These are phyloP conservation scores for Cucumis melo DNA, from an alignment of 306 rosid species.

Conservation along the genomic window DNA sequence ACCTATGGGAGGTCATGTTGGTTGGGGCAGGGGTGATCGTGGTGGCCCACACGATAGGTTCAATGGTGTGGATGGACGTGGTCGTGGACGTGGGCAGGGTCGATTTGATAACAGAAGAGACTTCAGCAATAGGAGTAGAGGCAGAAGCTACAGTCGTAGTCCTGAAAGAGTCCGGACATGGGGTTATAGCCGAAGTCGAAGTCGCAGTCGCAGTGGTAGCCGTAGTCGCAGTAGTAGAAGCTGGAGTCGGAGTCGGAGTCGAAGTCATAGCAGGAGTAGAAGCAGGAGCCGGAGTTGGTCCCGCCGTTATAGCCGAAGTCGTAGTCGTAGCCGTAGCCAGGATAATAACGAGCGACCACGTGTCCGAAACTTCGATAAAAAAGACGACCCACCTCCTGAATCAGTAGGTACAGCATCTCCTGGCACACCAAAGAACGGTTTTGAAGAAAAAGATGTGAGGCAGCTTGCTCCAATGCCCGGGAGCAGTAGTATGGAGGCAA, in stretches of 20 bases:
- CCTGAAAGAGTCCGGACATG: constrained; percentile 90
- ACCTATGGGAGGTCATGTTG: constrained; percentile 47
- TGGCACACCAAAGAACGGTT: constrained; percentile 18
- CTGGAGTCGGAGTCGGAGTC: constrained; percentile 39
- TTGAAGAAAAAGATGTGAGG: constrained; percentile 15
- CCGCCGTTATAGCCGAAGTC: constrained; percentile 30
- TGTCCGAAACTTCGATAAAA: constrained; percentile 18
- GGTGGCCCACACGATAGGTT: constrained; percentile 40
- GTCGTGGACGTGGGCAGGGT: constrained; percentile 88
- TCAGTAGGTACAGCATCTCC: constrained; percentile 22
- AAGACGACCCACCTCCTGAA: constrained; percentile 20
- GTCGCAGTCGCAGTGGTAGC: constrained; percentile 23
- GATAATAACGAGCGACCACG: constrained; percentile 31
- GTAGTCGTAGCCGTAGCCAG: constrained; percentile 26
- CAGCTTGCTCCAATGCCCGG: constrained; percentile 24
- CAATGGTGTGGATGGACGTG: constrained; percentile 52
- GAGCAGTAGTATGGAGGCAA: constrained; percentile 9
- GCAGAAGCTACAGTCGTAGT: constrained; percentile 72
- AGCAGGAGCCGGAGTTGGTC: constrained; percentile 39
- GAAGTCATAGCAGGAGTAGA: constrained; percentile 39
- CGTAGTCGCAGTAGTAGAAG: constrained; percentile 30
- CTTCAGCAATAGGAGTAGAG: constrained; percentile 38
- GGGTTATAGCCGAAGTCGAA: constrained; percentile 47
- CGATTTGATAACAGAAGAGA: constrained; percentile 77
- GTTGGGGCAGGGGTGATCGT: constrained; percentile 70